Base-by-base conservation (phyloP, 345 rosid species). In the Murraya koenigii region DNA sequence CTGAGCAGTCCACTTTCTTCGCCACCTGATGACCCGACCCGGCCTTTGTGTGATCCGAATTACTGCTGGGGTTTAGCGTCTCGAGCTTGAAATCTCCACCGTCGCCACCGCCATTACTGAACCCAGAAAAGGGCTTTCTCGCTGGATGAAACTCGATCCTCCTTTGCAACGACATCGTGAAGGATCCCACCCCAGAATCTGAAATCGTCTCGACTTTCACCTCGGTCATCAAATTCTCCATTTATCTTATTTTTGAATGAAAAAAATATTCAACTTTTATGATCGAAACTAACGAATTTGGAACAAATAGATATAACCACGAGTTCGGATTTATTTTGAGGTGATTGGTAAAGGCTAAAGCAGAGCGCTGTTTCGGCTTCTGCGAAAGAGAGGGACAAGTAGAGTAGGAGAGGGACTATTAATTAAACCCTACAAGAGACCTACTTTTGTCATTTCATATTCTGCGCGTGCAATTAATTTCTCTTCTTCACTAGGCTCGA, bases 91-190 rank as follows among this genome's bases (percentile, higher is more conserved):
- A 95, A 90, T 88, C 90, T 7, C 87, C 88, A 36, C 38, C 8
- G 1, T 79, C 71, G 39, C 88, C 87, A 47, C 36, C 5, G 3
- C 80, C 66, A 47, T 65, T 84, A 4, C 71, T 80, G 68, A 88
- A 80, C 14, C 89, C 97, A 9, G 56, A 70, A 52, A 81, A 89
- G 26, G 82, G 85, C 70, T 88, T 93, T 41, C 90, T 88, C 3
- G 94, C 94, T 3, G 83, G 97, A 8, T 86, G 91, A 75, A 95
- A 91, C 82, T 86, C 87, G 69, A 93, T 88, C 85, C 71, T 88
- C 28, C 91, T 83, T 47, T 79, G 59, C 7, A 78, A 66, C 62
- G 84, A 61, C 66, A 82, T 63, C 54, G 86, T 66, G 75, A 85
- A 77, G 23, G 88, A 82, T 71, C 86, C 88, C 59, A 75, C 77